Evolutionary conservation across 768 basidiomycete species (phyloP), one percentile per base, ranked within the genome.

Genomic region (Amanita molliuscula): DNA sequence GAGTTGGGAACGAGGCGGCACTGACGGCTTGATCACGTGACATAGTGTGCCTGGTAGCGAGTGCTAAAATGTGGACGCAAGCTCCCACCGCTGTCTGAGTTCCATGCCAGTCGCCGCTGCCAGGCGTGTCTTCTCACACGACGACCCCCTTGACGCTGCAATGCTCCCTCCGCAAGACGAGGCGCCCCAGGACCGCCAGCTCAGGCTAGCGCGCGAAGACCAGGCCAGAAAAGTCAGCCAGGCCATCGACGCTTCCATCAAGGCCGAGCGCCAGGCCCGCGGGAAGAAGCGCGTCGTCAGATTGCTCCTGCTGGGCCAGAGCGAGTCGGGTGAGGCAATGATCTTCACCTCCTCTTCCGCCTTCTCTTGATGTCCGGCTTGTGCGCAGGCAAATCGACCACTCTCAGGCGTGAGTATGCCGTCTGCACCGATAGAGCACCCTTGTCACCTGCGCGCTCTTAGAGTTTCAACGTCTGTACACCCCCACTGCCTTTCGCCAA

Each of bases 401-500:
- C 87, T 1, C 70, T 89, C 29, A 72, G 87, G 61, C 88, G 85
- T 88, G 66, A 66, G 84, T 79, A 50, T 48, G 42, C 15, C 34
- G 36, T 20, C 21, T 40, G 49, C 23, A n/a, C 23, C 47, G 16
- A 35, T 13, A 45, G n/a, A 33, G 48, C 18, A 35, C 8, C 23
- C 4, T 10, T 38, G 2, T 29, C 38, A 52, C 55, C 21, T 31
- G 23, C 48, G 37, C 4, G 44, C 55, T 25, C 46, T 3, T 65
- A 88, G 85, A 90, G 58, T 90, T 84, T 56, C 88, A 90, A 62
- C 71, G 74, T 28, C 64, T 89, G 3, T 89, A 89, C 61, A 78
- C 77, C 0, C 87, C 88, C 1, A 79, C 73, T 15, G 81, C 82
- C 0, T 89, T 88, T 59, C 79, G 78, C 16, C 76, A 80, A 48